phyloP scores from a whole-genome alignment of 345 rosid genomes.

The Erysimum cheiranthoides region DNA sequence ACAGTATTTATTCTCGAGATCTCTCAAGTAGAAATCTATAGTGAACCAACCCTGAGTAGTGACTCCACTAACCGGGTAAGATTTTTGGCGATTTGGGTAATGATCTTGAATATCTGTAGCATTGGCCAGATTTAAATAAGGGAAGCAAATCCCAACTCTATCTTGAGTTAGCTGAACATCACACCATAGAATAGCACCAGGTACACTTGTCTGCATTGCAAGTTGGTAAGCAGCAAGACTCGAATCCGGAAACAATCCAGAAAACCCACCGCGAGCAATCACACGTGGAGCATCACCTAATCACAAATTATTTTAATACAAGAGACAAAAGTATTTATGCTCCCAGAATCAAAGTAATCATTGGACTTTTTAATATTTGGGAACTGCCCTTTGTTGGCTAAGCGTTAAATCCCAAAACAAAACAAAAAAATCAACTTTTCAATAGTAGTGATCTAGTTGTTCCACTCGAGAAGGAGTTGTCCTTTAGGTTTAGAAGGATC shows the following conservation, averaged over 20 bases:
- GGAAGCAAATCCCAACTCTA: slow-evolving; percentile 66
- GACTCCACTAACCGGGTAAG: slow-evolving; percentile 58
- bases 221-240: slow-evolving; percentile 53
- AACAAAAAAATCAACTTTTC: too few species aligned
- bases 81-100: slow-evolving; percentile 14
- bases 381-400: too few species aligned
- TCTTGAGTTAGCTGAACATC: slow-evolving; percentile 88
- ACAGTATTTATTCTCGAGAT: slow-evolving; percentile 43
- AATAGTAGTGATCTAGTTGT: too few species aligned
- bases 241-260: slow-evolving; percentile 77
- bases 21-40: slow-evolving; percentile 55
- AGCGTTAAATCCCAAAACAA: too few species aligned
- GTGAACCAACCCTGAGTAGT: slow-evolving; percentile 63
- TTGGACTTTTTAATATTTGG: too few species aligned
- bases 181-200: slow-evolving; percentile 60
- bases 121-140: slow-evolving; percentile 59
- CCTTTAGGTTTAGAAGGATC: too few species aligned
- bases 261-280: slow-evolving; percentile 83
- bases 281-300: slow-evolving; percentile 69
- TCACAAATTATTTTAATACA: not conserved
- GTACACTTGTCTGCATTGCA: slow-evolving; percentile 40
- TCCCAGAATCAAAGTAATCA: too few species aligned
- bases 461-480: too few species aligned
- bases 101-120: slow-evolving; percentile 2
- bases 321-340: too few species aligned